These are phyloP conservation scores for Apiospora kogelbergensis DNA, from an alignment of 2,329 filamentous ascomycete species.

Conservation along the genomic window DNA sequence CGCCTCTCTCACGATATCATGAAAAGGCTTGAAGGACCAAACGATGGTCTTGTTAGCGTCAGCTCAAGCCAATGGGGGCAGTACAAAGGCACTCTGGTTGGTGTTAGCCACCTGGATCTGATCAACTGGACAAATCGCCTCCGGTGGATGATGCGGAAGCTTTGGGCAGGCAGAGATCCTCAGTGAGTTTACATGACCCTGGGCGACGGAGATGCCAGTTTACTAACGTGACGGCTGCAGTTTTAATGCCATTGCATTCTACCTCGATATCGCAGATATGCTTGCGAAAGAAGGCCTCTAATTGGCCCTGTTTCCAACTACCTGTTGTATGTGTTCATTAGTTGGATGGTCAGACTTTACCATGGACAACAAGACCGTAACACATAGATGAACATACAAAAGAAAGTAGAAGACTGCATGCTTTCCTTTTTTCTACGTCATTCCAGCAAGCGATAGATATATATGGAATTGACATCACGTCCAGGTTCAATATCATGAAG, in stretches of 20 bases:
- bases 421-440: no score
- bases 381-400: no score
- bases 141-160: slow-evolving; percentile 52
- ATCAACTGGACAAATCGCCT: slow-evolving; percentile 69
- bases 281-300: slow-evolving; percentile 63
- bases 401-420: no score
- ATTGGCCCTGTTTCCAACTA: neutral
- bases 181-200: slow-evolving; percentile 41
- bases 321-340: no score
- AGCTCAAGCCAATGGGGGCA: slow-evolving; percentile 61
- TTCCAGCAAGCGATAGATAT: neutral
- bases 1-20: slow-evolving; percentile 53
- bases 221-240: slow-evolving; percentile 29
- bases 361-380: neutral
- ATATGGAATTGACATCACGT: neutral
- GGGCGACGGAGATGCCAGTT: slow-evolving; percentile 2
- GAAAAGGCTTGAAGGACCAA: slow-evolving; percentile 53
- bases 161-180: slow-evolving; percentile 51
- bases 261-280: slow-evolving; percentile 68
- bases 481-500: neutral
- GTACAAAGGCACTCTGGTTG: slow-evolving; percentile 63
- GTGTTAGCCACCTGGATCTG: slow-evolving; percentile 62
- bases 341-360: no score
- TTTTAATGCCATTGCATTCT: slow-evolving; percentile 69
- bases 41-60: slow-evolving; percentile 69